Evolutionary conservation across 73 alveolate species (phyloP).

Genomic region (Stentor coeruleus): DNA sequence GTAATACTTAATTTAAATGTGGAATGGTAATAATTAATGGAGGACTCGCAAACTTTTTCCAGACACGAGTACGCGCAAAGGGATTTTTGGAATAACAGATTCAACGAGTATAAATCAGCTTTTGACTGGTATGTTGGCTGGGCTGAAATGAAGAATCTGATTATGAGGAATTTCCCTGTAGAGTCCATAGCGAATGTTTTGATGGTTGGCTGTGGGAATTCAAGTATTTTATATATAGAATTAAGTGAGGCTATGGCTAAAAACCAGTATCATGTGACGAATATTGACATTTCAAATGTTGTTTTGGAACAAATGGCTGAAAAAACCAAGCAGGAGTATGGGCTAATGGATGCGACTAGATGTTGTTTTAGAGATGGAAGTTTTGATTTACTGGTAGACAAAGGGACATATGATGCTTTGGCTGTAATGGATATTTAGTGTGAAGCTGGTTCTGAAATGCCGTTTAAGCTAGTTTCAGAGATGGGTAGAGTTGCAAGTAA

Average conservation of each 20-base stretch:
- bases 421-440: constrained; percentile 29
- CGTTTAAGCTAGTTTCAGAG: background rate
- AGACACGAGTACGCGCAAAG: constrained; percentile 47
- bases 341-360: constrained; percentile 44
- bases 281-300: constrained; percentile 47
- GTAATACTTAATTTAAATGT: too few species aligned
- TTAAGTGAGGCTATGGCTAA: constrained; percentile 44
- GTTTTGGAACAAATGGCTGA: constrained; percentile 46
- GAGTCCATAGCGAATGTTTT: constrained; percentile 28
- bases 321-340: constrained; percentile 25
- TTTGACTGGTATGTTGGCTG: constrained; percentile 65
- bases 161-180: background rate
- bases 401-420: constrained; percentile 63
- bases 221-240: constrained; percentile 32
- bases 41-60: constrained; percentile 18
- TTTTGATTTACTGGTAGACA: constrained; percentile 49
- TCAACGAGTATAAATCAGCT: constrained; percentile 41
- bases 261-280: constrained; percentile 46
- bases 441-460: background rate
- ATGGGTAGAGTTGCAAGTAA: constrained; percentile 21
- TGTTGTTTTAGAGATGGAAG: constrained; percentile 33
- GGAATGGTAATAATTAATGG: background rate
- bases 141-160: constrained; percentile 33
- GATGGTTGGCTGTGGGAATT: constrained; percentile 67
- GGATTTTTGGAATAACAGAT: constrained; percentile 58